Evolutionary conservation across 2,329 filamentous ascomycete genomes (phyloP).

Genomic region (Penicillium griseofulvum): DNA sequence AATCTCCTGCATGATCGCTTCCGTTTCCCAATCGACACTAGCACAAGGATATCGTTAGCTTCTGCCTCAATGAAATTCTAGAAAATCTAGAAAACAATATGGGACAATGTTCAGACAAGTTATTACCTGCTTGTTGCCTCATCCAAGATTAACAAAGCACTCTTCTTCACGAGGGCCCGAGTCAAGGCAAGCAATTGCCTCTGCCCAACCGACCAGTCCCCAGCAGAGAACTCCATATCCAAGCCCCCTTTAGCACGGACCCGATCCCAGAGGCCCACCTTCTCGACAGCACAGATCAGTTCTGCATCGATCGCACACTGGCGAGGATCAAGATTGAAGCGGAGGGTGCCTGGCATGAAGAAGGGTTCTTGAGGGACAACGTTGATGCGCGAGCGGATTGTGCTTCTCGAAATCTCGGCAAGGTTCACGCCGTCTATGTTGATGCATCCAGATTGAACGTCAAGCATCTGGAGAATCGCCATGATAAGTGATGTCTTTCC

Average conservation of each 20-base stretch:
- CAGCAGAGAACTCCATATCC: background rate
- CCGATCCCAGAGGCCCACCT: background rate
- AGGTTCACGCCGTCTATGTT: background rate
- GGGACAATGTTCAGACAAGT: background rate
- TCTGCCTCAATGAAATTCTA: background rate
- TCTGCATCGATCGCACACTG: background rate
- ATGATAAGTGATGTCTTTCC: background rate
- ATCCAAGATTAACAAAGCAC: background rate
- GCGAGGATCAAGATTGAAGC: background rate
- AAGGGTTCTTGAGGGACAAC: background rate
- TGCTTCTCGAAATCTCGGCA: background rate
- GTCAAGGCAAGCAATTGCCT: background rate
- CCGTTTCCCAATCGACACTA: background rate
- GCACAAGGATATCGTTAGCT: background rate
- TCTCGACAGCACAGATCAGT: background rate
- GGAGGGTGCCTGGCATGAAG: background rate
- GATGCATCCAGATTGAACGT: background rate
- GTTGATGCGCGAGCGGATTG: background rate
- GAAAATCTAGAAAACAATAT: background rate
- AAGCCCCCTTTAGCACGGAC: background rate
- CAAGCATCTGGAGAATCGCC: background rate
- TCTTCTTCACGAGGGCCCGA: background rate
- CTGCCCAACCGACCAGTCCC: background rate
- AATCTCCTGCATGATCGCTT: background rate
- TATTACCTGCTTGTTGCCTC: background rate